Percentiles rank a stretch among this genome's conserved stretches.
Conservation (phyloP, 306 rosid species). For the Malus orientalis region DNA sequence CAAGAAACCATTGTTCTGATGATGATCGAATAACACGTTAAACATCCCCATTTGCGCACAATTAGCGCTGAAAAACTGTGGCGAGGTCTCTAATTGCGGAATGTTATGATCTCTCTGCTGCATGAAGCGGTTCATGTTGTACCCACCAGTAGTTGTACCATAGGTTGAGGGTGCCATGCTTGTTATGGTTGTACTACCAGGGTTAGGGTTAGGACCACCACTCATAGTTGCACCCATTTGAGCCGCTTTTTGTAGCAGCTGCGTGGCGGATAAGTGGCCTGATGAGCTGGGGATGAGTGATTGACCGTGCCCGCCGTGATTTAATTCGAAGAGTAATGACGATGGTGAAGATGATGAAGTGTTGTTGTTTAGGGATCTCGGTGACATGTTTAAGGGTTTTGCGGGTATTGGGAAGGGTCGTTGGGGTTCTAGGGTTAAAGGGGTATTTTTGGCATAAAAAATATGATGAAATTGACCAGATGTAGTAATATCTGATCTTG, state of each 20-base stretch:
- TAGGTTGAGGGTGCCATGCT: constrained; percentile 45
- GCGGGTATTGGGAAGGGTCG: constrained; percentile 24
- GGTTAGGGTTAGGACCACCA: not conserved
- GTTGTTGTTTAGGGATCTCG: not conserved
- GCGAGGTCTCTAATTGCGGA: constrained; percentile 15
- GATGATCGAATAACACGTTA: constrained; percentile 40
- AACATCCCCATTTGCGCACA: constrained; percentile 40
- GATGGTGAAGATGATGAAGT: constrained; percentile 12
- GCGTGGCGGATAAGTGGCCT: constrained; percentile 69
- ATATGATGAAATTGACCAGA: constrained; percentile 20
- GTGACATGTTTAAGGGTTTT: constrained; percentile 21
- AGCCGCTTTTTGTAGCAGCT: constrained; percentile 71
- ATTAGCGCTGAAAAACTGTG: constrained; percentile 13
- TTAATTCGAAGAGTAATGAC: not conserved
- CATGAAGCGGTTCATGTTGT: constrained; percentile 31
- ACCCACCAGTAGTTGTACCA: constrained; percentile 17
- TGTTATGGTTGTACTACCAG: constrained; percentile 1
- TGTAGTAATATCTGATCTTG: not conserved
- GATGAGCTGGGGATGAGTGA: constrained; percentile 28
- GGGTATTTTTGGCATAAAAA: constrained; percentile 23
- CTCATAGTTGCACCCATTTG: constrained; percentile 74
- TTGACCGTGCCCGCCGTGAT: not conserved
- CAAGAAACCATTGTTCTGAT: constrained; percentile 25
- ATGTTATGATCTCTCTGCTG: constrained; percentile 6
- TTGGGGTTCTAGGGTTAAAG: constrained; percentile 20